phyloP scores from a whole-genome alignment of 495 filamentous ascomycete species.

The Tetracladium setigerum region DNA sequence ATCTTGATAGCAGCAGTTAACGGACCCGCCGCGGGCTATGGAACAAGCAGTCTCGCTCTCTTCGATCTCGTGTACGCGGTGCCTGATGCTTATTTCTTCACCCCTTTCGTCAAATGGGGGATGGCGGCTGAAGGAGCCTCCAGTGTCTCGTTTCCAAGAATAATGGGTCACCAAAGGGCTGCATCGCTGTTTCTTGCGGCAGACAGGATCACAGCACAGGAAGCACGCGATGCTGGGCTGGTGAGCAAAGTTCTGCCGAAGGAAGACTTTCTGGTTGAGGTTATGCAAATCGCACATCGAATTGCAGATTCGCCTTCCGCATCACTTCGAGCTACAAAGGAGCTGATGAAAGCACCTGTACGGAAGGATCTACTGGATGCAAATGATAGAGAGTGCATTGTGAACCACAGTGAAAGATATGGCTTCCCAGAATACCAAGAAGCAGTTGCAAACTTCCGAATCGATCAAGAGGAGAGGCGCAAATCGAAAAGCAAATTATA shows the following conservation, averaged over 20 bases:
- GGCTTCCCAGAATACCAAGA: not conserved
- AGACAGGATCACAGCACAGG: not conserved
- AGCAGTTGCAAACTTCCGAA: not conserved
- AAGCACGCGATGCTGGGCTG: not conserved
- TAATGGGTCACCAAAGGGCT: constrained; percentile 2
- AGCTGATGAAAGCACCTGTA: constrained; percentile 1
- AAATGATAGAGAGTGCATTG: constrained; percentile 1
- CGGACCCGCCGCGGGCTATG: constrained; percentile 3
- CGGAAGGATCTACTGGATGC: not conserved
- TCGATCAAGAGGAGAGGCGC: constrained; percentile 2
- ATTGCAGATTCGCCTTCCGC: not conserved
- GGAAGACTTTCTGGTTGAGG: not conserved
- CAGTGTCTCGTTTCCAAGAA: constrained; percentile 2
- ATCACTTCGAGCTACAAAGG: constrained; percentile 1
- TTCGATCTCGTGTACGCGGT: constrained; percentile 7
- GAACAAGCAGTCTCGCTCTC: constrained; percentile 1
- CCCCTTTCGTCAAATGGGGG: constrained; percentile 6
- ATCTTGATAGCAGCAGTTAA: constrained; percentile 6
- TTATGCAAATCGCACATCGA: not conserved
- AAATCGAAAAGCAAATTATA: not conserved
- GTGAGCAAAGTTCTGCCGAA: constrained; percentile 2
- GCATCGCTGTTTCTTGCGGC: not conserved
- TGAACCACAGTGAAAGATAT: constrained; percentile 1
- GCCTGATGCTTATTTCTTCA: constrained; percentile 6
- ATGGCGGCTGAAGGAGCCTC: constrained; percentile 6